These are phyloP conservation scores for Diaporthe citriasiana DNA, from an alignment of 2,329 filamentous ascomycete genomes.

Conservation along the genomic window DNA sequence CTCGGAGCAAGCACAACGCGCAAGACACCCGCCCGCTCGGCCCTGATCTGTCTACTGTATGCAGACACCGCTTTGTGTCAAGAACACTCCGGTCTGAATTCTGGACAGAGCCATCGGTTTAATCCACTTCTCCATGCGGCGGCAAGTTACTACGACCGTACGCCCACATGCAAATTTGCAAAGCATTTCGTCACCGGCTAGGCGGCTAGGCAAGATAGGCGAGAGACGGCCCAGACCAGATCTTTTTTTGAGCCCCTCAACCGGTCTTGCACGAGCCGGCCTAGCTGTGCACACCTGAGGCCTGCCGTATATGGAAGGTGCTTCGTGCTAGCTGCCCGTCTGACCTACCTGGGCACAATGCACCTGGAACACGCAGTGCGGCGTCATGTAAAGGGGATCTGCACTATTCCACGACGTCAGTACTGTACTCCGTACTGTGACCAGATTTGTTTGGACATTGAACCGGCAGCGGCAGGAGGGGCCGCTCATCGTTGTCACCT, in stretches of 20 bases:
- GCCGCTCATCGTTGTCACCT: slow-evolving; percentile 20
- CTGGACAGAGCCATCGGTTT: background rate
- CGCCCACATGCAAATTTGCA: background rate
- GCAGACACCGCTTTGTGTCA: slow-evolving; percentile 21
- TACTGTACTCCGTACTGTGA: slow-evolving; percentile 14
- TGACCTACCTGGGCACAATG: slow-evolving; percentile 10
- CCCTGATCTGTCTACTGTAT: background rate
- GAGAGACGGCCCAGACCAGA: slow-evolving; percentile 23
- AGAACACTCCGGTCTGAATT: background rate
- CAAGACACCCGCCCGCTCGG: slow-evolving; percentile 5
- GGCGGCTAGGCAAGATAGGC: slow-evolving; percentile 23
- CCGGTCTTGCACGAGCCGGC: slow-evolving; percentile 6
- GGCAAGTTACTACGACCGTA: background rate
- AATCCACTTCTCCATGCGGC: background rate
- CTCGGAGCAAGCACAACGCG: background rate
- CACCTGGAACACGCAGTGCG: slow-evolving; percentile 11
- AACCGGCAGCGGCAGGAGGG: slow-evolving; percentile 20
- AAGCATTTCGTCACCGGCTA: slow-evolving; percentile 1
- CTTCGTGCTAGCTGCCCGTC: slow-evolving; percentile 19
- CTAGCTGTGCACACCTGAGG: background rate
- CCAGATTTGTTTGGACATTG: background rate
- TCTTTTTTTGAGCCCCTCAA: slow-evolving; percentile 28
- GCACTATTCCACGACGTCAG: slow-evolving; percentile 1
- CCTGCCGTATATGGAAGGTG: slow-evolving; percentile 33
- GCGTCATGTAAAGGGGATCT: slow-evolving; percentile 1